Evolutionary conservation across 768 basidiomycete species (phyloP).

Genomic region (Ephemerocybe angulata): DNA sequence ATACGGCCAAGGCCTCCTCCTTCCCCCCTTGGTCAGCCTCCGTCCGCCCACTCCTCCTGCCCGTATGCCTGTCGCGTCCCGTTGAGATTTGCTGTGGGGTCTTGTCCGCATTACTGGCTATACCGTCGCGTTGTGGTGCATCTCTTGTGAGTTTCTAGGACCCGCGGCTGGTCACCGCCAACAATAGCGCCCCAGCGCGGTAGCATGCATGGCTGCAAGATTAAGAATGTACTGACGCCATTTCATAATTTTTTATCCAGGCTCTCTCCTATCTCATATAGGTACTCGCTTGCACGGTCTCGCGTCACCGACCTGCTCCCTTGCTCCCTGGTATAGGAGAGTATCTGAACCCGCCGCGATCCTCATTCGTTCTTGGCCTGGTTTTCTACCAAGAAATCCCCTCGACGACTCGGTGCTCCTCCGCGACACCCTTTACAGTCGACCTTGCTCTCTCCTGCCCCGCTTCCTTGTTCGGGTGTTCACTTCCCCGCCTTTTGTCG

Average conservation of each 20-base stretch:
- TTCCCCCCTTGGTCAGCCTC: constrained; percentile 1
- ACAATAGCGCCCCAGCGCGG: no score
- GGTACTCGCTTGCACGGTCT: neutral
- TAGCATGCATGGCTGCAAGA: neutral
- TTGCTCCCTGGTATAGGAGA: neutral
- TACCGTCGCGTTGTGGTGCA: neutral
- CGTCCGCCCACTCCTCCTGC: neutral
- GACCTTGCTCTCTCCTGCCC: neutral
- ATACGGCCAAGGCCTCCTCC: neutral
- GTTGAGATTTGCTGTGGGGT: neutral
- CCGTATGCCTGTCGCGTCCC: neutral
- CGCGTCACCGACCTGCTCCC: neutral
- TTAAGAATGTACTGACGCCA: neutral
- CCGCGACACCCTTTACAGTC: neutral
- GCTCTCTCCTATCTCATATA: neutral
- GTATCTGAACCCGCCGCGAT: neutral
- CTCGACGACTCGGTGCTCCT: neutral
- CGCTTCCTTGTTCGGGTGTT: neutral
- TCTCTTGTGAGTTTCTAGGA: neutral
- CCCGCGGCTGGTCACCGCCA: neutral
- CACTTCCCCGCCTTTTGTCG: neutral
- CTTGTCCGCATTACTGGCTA: neutral
- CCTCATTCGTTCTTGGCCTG: neutral
- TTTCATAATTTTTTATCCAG: neutral
- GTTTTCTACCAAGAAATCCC: neutral